Evolutionary conservation across 2,329 filamentous ascomycete genomes (phyloP), one percentile per base, ranked within the genome.

Genomic region (Diplodia intermedia): DNA sequence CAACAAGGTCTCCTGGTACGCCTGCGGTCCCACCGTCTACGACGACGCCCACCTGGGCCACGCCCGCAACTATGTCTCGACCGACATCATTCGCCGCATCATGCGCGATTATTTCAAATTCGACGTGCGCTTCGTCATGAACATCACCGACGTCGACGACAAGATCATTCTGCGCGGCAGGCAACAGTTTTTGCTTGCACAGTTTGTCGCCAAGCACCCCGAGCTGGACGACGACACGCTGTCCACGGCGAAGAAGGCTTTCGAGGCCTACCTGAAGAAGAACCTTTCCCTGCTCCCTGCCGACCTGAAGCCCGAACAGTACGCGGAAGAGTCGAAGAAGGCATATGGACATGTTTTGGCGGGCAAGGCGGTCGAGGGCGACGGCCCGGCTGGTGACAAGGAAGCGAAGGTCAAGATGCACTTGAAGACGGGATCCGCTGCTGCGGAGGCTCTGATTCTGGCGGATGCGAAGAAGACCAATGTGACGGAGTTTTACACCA

Each of bases 381-480:
- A 84, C 53, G 82, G 82, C 61, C 75, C 80, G 20, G 84, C 91
- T 0, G 87, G 90, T 7, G 93, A 97, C 74, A 88, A 89, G 67
- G 91, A 96, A 77, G 92, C 92, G 15, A 97, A 97, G 82, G 81
- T 92, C 72, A 96, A 94, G 81, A 96, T 97, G 92, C 92, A 97
- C 74, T 86, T 96, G 70, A 89, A 88, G 70, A 90, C 87, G 0
- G 83, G 84, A 2, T 77, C 82, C 15, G 81, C 83, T 2, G 86
- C 88, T 20, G 83, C 85, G 12, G 81, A 82, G 67, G 85, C 84
- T 2, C 77, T 89, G 31, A 52, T 70, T 72, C 56, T 68, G 20
- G 56, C 66, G 12, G 57, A 56, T 7, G 47, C 74, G 18, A 73
- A 74, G 33, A 70, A 74, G 5, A 73, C 75, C n/a, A 69, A 75